Conservation (phyloP, 257 asterid species). For the Striga asiatica region DNA sequence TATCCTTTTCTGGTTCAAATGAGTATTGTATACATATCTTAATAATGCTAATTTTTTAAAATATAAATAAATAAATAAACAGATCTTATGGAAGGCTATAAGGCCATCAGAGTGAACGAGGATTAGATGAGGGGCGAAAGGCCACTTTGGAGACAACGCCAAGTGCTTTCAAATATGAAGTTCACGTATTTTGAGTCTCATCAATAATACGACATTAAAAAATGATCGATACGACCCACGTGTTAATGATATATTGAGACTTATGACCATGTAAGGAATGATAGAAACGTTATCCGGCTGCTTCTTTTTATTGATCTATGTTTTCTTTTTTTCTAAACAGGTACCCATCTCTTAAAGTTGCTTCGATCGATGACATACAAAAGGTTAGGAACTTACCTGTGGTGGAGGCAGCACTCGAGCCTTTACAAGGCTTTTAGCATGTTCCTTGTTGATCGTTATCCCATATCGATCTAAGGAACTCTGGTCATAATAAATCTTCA, state of each 20-base stretch:
- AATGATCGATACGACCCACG: constrained; percentile 77
- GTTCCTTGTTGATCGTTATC: too few relatives aligned
- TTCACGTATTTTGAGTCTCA: constrained; percentile 80
- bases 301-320: too few relatives aligned
- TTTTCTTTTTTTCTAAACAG: constrained; percentile 33
- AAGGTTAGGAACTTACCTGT: too few relatives aligned
- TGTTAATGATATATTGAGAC: constrained; percentile 81
- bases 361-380: constrained; percentile 87
- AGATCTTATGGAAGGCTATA: constrained; percentile 89
- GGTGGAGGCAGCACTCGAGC: too few relatives aligned
- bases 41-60: background rate
- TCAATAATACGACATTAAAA: constrained; percentile 78
- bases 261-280: constrained; percentile 60
- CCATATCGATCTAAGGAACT: too few relatives aligned
- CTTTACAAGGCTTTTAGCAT: too few relatives aligned
- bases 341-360: constrained; percentile 82
- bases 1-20: background rate
- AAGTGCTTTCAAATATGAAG: constrained; percentile 89
- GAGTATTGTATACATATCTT: background rate
- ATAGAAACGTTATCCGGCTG: too few relatives aligned
- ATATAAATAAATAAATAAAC: constrained; percentile 16
- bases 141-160: constrained; percentile 71
- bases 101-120: constrained; percentile 76
- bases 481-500: too few relatives aligned
- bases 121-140: constrained; percentile 78